These are phyloP conservation scores for Clarireedia hainanense DNA, from an alignment of 2,329 filamentous ascomycete species.

Conservation along the genomic window DNA sequence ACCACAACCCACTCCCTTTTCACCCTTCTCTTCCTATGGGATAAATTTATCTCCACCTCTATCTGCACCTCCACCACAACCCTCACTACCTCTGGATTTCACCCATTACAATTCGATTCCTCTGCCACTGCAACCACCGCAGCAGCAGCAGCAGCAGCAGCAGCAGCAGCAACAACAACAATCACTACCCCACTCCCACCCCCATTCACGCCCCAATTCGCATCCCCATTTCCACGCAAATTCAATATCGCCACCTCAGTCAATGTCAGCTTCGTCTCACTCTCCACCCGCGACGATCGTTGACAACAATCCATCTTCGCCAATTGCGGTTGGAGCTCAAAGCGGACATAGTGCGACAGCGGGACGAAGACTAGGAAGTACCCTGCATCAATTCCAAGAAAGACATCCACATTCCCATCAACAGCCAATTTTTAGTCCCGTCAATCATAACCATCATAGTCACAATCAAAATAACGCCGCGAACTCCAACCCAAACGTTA, in stretches of 20 bases:
- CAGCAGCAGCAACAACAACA: background rate
- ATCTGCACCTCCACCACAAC: slow-evolving; percentile 1
- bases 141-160: background rate
- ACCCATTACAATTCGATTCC: background rate
- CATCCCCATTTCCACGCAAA: slow-evolving; percentile 6
- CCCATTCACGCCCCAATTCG: background rate
- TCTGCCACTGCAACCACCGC: background rate
- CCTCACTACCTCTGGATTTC: slow-evolving; percentile 5
- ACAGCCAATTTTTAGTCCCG: slow-evolving; percentile 6
- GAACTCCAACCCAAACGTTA: background rate
- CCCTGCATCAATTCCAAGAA: slow-evolving; percentile 5
- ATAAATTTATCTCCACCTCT: slow-evolving; percentile 9
- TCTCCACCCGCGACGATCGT: background rate
- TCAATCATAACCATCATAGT: background rate
- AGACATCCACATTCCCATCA: slow-evolving; percentile 10
- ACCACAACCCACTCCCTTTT: slow-evolving; percentile 26
- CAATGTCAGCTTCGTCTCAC: slow-evolving; percentile 14
- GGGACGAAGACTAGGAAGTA: slow-evolving; percentile 5
- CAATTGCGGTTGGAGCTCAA: background rate
- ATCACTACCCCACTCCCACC: background rate
- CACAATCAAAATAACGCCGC: background rate
- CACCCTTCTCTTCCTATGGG: slow-evolving; percentile 22
- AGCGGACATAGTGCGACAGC: background rate
- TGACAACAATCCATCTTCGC: background rate
- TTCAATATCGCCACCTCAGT: background rate